Evolutionary conservation across 176 grass and related monocot genomes (phyloP), one percentile per base, ranked within the genome.

Genomic region (Alloteropsis semialata): DNA sequence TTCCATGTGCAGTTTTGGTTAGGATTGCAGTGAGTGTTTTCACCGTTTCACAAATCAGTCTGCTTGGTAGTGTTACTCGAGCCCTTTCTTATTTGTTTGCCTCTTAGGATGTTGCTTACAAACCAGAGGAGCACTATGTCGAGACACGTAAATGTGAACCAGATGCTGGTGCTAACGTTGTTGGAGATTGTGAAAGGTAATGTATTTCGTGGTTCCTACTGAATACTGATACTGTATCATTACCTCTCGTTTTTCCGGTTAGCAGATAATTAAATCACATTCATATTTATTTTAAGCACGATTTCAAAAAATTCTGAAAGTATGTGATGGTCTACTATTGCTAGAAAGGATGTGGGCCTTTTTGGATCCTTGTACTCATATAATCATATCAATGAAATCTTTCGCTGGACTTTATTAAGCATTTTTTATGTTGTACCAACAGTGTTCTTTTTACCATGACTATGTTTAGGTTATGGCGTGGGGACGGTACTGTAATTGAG

Each of bases 51-150:
- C n/a, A n/a, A 43, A 32, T 9, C 51, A 30, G n/a, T n/a, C n/a
- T 39, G 43, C 34, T 22, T 13, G 27, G 10, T 49, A 34, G 29
- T 74, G 16, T 42, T 42, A 30, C 65, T 24, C 37, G 0, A 30
- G 24, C 51, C 58, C n/a, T 59, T 75, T 86, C 64, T 79, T 84
- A 16, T 60, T 80, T 84, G 37, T 58, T 78, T 11, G 33, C 59
- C 54, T 70, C 69, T 80, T 77, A 95, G 89, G 92, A 95, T 88
- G 96, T 93, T 89, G 73, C 88, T 69, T 98, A 92, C 66, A 98
- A 85, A 77, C 96, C 89, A 33, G 92, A 87, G 61, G 92, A 98
- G 58, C 64, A 87, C 17, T 88, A 61, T 88, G 72, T 93, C 7
- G 63, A 81, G 72, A 95, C 92, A 55, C 92, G 78, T 18, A 95